Percentiles rank a stretch among this genome's conserved stretches.
Conservation (phyloP, 2,329 filamentous ascomycete species). For the Alternaria brassicae region DNA sequence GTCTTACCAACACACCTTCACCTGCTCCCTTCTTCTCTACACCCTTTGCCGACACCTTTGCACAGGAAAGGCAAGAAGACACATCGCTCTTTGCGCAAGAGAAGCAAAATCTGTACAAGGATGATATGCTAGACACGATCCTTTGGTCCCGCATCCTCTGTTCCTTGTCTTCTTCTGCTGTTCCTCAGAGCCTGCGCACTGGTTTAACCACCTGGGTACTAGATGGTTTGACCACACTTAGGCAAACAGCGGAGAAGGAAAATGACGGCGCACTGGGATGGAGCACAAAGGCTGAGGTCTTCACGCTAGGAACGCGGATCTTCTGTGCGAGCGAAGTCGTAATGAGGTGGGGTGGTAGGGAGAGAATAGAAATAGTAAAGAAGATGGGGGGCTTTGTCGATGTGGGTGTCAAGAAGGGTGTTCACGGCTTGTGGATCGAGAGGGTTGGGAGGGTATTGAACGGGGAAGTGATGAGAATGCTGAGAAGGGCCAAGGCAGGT, state of each 20-base stretch:
- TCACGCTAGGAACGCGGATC: slow-evolving; percentile 63
- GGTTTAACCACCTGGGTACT: slow-evolving; percentile 56
- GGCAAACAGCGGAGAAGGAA: slow-evolving; percentile 40
- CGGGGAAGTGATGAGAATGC: slow-evolving; percentile 19
- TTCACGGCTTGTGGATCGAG: slow-evolving; percentile 50
- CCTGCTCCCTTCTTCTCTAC: neutral
- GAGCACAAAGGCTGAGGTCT: slow-evolving; percentile 72
- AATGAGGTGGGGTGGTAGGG: slow-evolving; percentile 31
- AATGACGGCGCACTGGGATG: slow-evolving; percentile 75
- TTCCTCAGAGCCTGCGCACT: slow-evolving; percentile 24
- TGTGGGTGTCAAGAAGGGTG: slow-evolving; percentile 24
- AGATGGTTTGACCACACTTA: slow-evolving; percentile 58
- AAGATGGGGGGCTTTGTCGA: slow-evolving; percentile 37
- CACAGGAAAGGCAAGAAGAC: slow-evolving; percentile 56
- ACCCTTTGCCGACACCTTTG: slow-evolving; percentile 32
- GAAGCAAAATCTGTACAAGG: slow-evolving; percentile 93
- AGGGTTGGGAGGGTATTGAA: slow-evolving; percentile 45
- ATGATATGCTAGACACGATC: slow-evolving; percentile 75
- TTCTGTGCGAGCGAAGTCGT: slow-evolving; percentile 54
- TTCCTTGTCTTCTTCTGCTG: slow-evolving; percentile 25
- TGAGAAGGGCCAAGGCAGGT: slow-evolving; percentile 14
- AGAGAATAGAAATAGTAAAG: slow-evolving; percentile 32
- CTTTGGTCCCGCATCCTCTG: slow-evolving; percentile 69
- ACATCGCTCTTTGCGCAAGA: slow-evolving; percentile 83
- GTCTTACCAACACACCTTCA: slow-evolving; percentile 45